phyloP scores from a whole-genome alignment of 257 asterid species.

The Nicotiana paniculata region DNA sequence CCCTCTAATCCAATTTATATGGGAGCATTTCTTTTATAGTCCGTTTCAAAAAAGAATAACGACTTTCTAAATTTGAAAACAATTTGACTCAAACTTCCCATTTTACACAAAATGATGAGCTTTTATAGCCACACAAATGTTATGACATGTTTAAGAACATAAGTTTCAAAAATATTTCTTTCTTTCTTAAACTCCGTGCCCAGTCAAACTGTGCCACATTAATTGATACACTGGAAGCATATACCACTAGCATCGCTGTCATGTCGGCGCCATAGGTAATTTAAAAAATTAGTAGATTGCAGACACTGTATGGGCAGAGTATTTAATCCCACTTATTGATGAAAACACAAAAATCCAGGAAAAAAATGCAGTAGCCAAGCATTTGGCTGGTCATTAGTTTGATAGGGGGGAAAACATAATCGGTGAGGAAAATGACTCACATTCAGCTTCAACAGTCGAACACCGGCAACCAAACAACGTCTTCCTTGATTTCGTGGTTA shows the following conservation, averaged over 20 bases:
- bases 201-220: no score
- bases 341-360: neutral
- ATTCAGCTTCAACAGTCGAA: constrained; percentile 34
- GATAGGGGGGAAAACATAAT: neutral
- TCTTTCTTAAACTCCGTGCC: no score
- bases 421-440: constrained; percentile 30
- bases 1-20: no score
- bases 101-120: no score
- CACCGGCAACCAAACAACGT: constrained; percentile 28
- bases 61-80: no score
- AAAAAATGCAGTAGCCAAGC: neutral
- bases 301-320: neutral
- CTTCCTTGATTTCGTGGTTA: constrained; percentile 31
- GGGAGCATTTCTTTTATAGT: no score
- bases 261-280: neutral
- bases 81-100: no score
- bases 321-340: no score
- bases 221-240: neutral
- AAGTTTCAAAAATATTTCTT: no score
- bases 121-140: no score
- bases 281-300: neutral
- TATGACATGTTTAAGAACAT: no score
- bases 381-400: neutral
- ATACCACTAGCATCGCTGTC: neutral
- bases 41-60: no score